These are phyloP conservation scores for Geranium rotundifolium DNA, from an alignment of 345 rosid genomes.

Conservation along the genomic window DNA sequence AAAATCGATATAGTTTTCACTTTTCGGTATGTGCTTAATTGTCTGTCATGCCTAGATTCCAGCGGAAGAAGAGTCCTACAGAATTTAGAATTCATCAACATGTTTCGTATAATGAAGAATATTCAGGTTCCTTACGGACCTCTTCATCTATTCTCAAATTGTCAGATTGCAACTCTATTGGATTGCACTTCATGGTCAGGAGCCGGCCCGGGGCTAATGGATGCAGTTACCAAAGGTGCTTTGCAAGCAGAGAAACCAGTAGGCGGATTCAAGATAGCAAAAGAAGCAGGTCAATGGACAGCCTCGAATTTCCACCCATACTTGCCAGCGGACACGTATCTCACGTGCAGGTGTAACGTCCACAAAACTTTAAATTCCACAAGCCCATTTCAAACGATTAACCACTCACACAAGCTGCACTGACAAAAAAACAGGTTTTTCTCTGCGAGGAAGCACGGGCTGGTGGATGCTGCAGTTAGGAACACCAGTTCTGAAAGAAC, in stretches of 20 bases:
- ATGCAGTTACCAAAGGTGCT: slow-evolving; percentile 82
- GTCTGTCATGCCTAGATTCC: not conserved
- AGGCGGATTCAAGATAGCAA: slow-evolving; percentile 76
- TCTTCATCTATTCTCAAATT: slow-evolving; percentile 4
- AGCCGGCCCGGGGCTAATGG: slow-evolving; percentile 96
- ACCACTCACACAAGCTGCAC: not conserved
- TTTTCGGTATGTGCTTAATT: no score
- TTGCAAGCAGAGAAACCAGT: slow-evolving; percentile 61
- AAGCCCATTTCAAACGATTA: not conserved
- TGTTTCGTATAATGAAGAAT: not conserved
- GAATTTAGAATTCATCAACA: not conserved
- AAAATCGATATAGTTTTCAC: no score
- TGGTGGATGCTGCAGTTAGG: slow-evolving; percentile 73
- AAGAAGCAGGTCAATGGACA: slow-evolving; percentile 90
- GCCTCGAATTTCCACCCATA: slow-evolving; percentile 77
- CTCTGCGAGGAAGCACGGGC: slow-evolving; percentile 91
- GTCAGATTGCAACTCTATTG: slow-evolving; percentile 67
- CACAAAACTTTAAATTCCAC: not conserved
- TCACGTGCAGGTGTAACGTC: slow-evolving; percentile 66
- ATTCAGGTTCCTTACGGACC: not conserved
- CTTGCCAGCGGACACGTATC: slow-evolving; percentile 60
- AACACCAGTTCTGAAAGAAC: slow-evolving; percentile 44
- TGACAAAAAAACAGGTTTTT: slow-evolving; percentile 44
- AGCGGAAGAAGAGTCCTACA: not conserved
- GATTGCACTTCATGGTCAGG: slow-evolving; percentile 92